A percentile compares a stretch with the other conserved stretches of the same genome.
These are phyloP conservation scores for Alternaria sp. DNA, from an alignment of 2,329 filamentous ascomycete genomes.

Conservation along the genomic window DNA sequence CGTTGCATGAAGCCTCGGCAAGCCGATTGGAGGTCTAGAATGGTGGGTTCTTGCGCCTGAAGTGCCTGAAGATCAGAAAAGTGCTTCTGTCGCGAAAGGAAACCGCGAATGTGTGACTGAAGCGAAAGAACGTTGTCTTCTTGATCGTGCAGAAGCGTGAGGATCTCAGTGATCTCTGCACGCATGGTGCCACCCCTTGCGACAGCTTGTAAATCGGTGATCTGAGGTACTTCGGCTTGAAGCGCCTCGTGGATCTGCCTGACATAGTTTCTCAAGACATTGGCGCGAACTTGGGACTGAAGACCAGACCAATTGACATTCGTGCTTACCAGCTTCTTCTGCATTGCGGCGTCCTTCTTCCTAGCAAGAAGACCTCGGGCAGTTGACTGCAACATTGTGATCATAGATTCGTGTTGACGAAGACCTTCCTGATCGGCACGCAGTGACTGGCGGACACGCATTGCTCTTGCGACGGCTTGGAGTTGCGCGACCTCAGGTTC, in stretches of 20 bases:
- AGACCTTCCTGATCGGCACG: conserved; percentile 44
- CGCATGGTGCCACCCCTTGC: conserved; percentile 46
- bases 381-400: conserved; percentile 68
- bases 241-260: conserved; percentile 41
- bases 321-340: conserved; percentile 51
- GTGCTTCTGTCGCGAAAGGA: conserved; percentile 52
- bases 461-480: conserved; percentile 52
- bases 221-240: conserved; percentile 35
- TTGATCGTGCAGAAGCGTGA: conserved; percentile 53
- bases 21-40: conserved; percentile 70
- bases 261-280: conserved; percentile 38
- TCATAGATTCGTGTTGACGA: conserved; percentile 47
- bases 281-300: conserved; percentile 56
- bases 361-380: conserved; percentile 60
- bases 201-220: conserved; percentile 50
- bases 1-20: conserved; percentile 71
- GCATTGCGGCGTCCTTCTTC: conserved; percentile 48
- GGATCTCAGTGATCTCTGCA: conserved; percentile 38
- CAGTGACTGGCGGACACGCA: conserved; percentile 48
- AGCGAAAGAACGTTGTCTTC: conserved; percentile 54
- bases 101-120: conserved; percentile 61
- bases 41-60: conserved; percentile 61
- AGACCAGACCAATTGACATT: conserved; percentile 51
- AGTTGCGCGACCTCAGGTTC: conserved; percentile 53
- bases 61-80: conserved; percentile 60